Evolutionary conservation across 306 rosid species (phyloP).

Genomic region (Astragalus membranaceus): DNA sequence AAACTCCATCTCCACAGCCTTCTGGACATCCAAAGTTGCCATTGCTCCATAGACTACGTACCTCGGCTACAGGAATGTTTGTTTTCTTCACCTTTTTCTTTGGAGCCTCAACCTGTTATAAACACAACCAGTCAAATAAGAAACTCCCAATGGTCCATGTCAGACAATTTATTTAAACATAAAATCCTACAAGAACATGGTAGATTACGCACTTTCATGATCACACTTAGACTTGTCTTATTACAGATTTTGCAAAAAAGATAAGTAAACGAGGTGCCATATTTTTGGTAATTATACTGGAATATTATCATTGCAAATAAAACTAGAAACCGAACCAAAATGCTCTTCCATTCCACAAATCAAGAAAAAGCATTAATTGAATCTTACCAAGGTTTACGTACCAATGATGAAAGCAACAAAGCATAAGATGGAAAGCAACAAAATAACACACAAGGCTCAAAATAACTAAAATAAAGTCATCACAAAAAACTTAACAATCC

Average conservation of each 20-base stretch:
- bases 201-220: background rate
- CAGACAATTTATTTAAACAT: background rate
- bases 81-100: constrained; percentile 82
- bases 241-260: background rate
- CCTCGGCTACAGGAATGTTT: constrained; percentile 56
- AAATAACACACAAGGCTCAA: background rate
- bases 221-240: background rate
- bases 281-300: too few relatives aligned
- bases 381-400: too few relatives aligned
- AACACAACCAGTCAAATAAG: too few relatives aligned
- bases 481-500: background rate
- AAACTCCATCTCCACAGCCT: constrained; percentile 83
- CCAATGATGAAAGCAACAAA: too few relatives aligned
- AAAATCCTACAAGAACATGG: background rate
- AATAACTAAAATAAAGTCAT: background rate
- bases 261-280: background rate
- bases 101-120: constrained; percentile 60
- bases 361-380: background rate
- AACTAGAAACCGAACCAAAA: background rate
- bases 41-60: constrained; percentile 75
- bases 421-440: background rate
- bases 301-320: background rate
- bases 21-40: constrained; percentile 54
- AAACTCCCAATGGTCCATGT: background rate
- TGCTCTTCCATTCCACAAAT: background rate